Base-by-base conservation (phyloP, 139 green algal species). In the Chlamydomonas schloesseri region DNA sequence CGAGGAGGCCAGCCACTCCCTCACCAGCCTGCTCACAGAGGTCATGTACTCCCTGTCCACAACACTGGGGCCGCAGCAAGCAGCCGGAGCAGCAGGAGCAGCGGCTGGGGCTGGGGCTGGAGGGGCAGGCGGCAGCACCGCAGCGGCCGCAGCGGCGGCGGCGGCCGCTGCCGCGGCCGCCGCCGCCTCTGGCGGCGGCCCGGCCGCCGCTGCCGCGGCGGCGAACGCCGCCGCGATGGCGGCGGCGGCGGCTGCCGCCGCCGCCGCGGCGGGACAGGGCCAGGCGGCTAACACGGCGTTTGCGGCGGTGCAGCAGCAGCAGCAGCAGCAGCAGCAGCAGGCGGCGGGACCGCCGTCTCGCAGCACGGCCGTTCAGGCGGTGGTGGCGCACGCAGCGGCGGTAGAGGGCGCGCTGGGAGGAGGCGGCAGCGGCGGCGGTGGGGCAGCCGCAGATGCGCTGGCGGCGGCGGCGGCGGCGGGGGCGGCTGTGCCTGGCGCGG, bases 21-120 rank as follows among this genome's bases (percentile, higher is more conserved):
- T 89, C 62, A 88, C 81, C n/a, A 68, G 46, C 67, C 83, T 92
- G 29, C 73, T 86, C 6, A 86, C 80, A 6, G 80, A 86, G 50
- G 68, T 86, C 67, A 86, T 86, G 80, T 86, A 86, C 68, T 71
- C 50, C 17, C 31, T 86, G 31, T 86, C 80, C 47, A 73, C 31
- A 10, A 86, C 80, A 50, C 78, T 75, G 42, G 42, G 42, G 6
- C 75, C 36, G 60, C 34, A 82, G 1, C 42, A 31, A 26, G 33
- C 55, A 70, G 42, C 24, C 33, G 42, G 8, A 28, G 24, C 24
- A 37, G 74, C 74, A 50, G 55, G 33, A 0, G 73, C 73, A 64
- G 29, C 29, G 11, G n/a, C 73, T n/a, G n/a, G n/a, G n/a, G n/a
- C n/a, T n/a, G n/a, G n/a, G 17, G 50, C 50, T 8, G 71, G 42